A percentile compares a stretch with the other conserved stretches of the same genome.
Evolutionary conservation across 176 grass and related monocot genomes (phyloP).

Genomic region (Avena eriantha): DNA sequence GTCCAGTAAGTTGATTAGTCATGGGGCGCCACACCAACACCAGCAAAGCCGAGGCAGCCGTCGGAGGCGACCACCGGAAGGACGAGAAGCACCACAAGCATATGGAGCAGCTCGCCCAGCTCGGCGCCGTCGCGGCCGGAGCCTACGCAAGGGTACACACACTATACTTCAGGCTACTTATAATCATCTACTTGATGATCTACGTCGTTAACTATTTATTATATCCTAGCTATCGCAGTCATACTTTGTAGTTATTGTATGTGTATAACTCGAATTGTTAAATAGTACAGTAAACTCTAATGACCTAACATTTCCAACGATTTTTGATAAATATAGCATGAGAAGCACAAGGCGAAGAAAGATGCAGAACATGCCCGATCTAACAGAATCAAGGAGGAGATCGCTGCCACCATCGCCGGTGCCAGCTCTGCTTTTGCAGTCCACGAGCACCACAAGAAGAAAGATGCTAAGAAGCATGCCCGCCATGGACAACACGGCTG

Average conservation of each 20-base stretch:
- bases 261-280: too few relatives aligned
- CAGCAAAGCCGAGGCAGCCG: not conserved
- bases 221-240: too few relatives aligned
- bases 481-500: not conserved
- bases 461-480: not conserved
- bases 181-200: too few relatives aligned
- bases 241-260: too few relatives aligned
- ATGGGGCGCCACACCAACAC: not conserved
- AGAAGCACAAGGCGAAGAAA: slow-evolving; percentile 4
- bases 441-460: not conserved
- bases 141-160: not conserved
- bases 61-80: not conserved
- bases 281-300: too few relatives aligned
- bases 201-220: too few relatives aligned
- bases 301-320: too few relatives aligned
- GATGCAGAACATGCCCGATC: not conserved
- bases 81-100: not conserved
- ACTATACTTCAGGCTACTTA: too few relatives aligned
- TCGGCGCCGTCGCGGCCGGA: not conserved
- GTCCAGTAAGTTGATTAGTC: not conserved
- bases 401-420: not conserved
- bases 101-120: not conserved
- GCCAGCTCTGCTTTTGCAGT: not conserved
- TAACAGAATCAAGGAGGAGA: not conserved
- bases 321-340: not conserved